A percentile compares a stretch with the other conserved stretches of the same genome.
phyloP scores from a whole-genome alignment of 768 basidiomycete genomes.

The Lanmaoa pseudosensibilis region DNA sequence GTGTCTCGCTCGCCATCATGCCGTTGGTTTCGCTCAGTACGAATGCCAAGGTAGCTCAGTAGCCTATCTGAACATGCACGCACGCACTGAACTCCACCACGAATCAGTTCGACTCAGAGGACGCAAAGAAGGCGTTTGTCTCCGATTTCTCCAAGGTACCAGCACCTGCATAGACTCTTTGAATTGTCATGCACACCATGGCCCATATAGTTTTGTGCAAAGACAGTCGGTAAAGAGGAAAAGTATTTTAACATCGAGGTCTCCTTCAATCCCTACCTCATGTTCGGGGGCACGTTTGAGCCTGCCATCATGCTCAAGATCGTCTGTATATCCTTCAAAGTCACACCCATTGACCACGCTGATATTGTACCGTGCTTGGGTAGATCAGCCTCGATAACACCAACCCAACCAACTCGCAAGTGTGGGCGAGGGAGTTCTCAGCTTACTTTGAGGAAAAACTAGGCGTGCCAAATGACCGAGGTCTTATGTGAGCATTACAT shows the following conservation, averaged over 20 bases:
- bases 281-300: conserved; percentile 62
- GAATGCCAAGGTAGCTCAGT: conserved; percentile 34
- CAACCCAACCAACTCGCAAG: conserved; percentile 43
- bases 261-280: conserved; percentile 57
- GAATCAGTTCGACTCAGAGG: conserved; percentile 18
- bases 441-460: conserved; percentile 55
- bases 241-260: conserved; percentile 53
- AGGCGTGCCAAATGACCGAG: conserved; percentile 49
- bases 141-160: conserved; percentile 59
- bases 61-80: background rate
- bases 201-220: conserved; percentile 47
- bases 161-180: background rate
- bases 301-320: conserved; percentile 61
- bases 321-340: conserved; percentile 40
- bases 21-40: conserved; percentile 41
- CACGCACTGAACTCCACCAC: background rate
- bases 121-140: conserved; percentile 36
- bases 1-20: conserved; percentile 25
- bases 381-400: conserved; percentile 62
- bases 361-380: background rate
- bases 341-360: background rate
- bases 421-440: conserved; percentile 57
- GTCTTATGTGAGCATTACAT: conserved; percentile 50
- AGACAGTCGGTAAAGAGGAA: conserved; percentile 56
- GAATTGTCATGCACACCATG: background rate